Evolutionary conservation across 1,284 basidiomycete genomes (phyloP).

Genomic region (Cutaneotrichosporon cutaneum): DNA sequence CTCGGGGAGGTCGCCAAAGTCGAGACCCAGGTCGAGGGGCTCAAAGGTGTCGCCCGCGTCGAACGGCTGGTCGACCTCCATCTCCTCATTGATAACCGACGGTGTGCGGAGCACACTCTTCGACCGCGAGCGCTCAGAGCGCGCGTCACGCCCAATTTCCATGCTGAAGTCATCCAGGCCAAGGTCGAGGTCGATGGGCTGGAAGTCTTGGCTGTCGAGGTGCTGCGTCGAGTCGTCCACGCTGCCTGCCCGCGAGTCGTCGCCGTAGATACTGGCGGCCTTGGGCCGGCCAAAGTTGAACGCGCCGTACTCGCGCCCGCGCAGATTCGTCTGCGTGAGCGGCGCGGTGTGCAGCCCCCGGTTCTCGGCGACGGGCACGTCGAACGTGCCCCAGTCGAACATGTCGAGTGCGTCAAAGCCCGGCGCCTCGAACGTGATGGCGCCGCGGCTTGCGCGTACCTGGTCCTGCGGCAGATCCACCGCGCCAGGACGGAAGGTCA

Average conservation of each 20-base stretch:
- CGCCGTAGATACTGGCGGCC: slow-evolving; percentile 54
- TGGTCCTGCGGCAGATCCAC: slow-evolving; percentile 95
- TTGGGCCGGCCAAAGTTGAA: slow-evolving; percentile 48
- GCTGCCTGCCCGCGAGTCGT: slow-evolving; percentile 38
- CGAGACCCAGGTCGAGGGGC: slow-evolving; percentile 28
- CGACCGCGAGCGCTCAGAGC: slow-evolving; percentile 14
- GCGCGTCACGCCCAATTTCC: slow-evolving; percentile 72
- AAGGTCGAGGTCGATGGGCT: slow-evolving; percentile 44
- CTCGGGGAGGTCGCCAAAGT: slow-evolving; percentile 48
- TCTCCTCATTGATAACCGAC: slow-evolving; percentile 52
- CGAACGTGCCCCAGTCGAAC: slow-evolving; percentile 42
- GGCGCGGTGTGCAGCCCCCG: slow-evolving; percentile 27
- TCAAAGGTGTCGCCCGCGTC: slow-evolving; percentile 13
- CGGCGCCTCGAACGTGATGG: slow-evolving; percentile 46
- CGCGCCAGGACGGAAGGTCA: slow-evolving; percentile 89
- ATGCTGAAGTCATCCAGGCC: slow-evolving; percentile 56
- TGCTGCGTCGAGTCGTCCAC: slow-evolving; percentile 54
- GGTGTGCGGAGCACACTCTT: slow-evolving; percentile 28
- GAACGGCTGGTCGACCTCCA: slow-evolving; percentile 32
- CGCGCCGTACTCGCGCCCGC: slow-evolving; percentile 44
- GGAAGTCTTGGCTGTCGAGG: slow-evolving; percentile 80
- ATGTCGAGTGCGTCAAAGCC: slow-evolving; percentile 36
- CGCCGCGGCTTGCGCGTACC: slow-evolving; percentile 77
- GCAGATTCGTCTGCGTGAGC: slow-evolving; percentile 31
- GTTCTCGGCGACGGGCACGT: slow-evolving; percentile 17